These are phyloP conservation scores for Diaporthe vaccinii DNA, from an alignment of 2,329 filamentous ascomycete species.

Conservation along the genomic window DNA sequence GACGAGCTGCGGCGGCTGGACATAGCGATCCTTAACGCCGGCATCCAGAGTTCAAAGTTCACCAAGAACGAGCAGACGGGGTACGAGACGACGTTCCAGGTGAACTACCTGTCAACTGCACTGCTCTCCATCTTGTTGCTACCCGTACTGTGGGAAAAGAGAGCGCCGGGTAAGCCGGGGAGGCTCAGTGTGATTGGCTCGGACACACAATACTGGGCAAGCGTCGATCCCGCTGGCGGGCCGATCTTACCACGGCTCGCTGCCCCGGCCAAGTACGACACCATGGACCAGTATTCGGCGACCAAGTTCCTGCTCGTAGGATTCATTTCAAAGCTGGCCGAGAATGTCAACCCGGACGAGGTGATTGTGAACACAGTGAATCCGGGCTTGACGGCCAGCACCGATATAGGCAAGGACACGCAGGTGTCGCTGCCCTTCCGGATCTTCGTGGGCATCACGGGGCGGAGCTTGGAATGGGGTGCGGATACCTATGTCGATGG, in stretches of 20 bases:
- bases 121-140: conserved; percentile 16
- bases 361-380: conserved; percentile 55
- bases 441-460: not conserved
- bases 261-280: not conserved
- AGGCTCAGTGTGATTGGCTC: conserved; percentile 9
- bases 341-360: conserved; percentile 51
- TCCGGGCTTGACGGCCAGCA: conserved; percentile 45
- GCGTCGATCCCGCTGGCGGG: not conserved
- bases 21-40: conserved; percentile 28
- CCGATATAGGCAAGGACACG: not conserved
- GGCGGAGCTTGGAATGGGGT: conserved; percentile 49
- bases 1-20: conserved; percentile 21
- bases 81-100: conserved; percentile 19
- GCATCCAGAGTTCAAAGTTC: not conserved
- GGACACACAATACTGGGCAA: conserved; percentile 8
- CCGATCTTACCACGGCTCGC: conserved; percentile 12
- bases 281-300: not conserved
- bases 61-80: conserved; percentile 7
- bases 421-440: not conserved
- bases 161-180: not conserved
- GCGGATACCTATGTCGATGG: conserved; percentile 64
- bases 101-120: conserved; percentile 27
- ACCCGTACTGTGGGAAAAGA: conserved; percentile 9
- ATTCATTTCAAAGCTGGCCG: conserved; percentile 50
- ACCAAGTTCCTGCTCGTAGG: conserved; percentile 13